Conservation (phyloP, 2,329 filamentous ascomycete genomes). For the Aspergillus fischeri region DNA sequence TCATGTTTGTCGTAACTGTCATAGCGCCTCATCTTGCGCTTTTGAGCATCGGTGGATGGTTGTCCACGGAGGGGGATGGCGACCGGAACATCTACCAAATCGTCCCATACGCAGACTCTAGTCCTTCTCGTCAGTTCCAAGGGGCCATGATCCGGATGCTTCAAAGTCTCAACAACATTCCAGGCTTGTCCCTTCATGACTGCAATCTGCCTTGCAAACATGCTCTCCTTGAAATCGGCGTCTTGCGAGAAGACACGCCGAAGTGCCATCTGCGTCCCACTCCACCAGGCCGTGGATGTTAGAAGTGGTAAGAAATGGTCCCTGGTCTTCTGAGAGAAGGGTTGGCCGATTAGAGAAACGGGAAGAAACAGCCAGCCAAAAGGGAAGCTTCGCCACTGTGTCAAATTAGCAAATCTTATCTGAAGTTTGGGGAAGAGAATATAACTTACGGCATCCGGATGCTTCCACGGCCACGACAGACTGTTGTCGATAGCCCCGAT, state of each 20-base stretch:
- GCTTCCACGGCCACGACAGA: slow-evolving; percentile 98
- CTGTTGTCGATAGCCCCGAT: slow-evolving; percentile 97
- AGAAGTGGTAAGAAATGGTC: slow-evolving; percentile 94
- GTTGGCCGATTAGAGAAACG: slow-evolving; percentile 90
- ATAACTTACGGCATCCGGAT: slow-evolving; percentile 73
- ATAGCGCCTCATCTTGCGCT: slow-evolving; percentile 53
- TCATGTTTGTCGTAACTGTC: slow-evolving; percentile 17
- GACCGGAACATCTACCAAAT: slow-evolving; percentile 91
- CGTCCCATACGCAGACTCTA: slow-evolving; percentile 96
- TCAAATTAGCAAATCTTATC: slow-evolving; percentile 17
- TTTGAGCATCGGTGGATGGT: slow-evolving; percentile 78
- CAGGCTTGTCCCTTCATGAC: slow-evolving; percentile 99
- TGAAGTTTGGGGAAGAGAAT: not conserved
- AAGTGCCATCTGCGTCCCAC: slow-evolving; percentile 81
- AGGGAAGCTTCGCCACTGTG: slow-evolving; percentile 75
- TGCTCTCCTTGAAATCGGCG: slow-evolving; percentile 93
- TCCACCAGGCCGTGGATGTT: slow-evolving; percentile 96
- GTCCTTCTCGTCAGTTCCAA: slow-evolving; percentile 86
- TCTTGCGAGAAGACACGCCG: slow-evolving; percentile 87
- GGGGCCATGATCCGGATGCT: slow-evolving; percentile 85
- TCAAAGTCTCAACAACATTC: slow-evolving; percentile 98
- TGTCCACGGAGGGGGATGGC: slow-evolving; percentile 82
- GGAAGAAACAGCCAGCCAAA: slow-evolving; percentile 98
- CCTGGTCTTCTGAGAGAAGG: slow-evolving; percentile 89
- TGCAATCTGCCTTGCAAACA: slow-evolving; percentile 97